Evolutionary conservation across 768 basidiomycete species (phyloP).

Genomic region (Paxillus involutus): DNA sequence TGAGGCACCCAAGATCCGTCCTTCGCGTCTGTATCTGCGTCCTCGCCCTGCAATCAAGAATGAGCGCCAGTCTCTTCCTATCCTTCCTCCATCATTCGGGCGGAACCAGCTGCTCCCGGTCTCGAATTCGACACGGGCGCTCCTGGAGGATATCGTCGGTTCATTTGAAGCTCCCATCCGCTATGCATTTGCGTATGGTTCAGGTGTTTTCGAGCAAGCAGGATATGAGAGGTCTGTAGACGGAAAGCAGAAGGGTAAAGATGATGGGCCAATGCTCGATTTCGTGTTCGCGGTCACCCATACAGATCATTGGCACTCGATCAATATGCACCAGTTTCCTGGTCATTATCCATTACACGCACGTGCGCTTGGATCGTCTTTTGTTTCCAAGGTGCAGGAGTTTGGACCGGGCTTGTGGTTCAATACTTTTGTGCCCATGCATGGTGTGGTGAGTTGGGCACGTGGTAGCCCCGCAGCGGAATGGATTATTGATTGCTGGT

Average conservation of each 20-base stretch:
- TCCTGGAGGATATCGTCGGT: conserved; percentile 77
- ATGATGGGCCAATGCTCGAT: conserved; percentile 79
- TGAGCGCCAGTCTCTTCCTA: conserved; percentile 40
- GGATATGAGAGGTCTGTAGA: conserved; percentile 52
- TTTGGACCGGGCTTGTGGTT: conserved; percentile 92
- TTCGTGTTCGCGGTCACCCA: conserved; percentile 97
- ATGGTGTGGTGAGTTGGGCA: conserved; percentile 68
- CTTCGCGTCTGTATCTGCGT: conserved; percentile 41
- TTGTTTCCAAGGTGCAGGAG: conserved; percentile 78
- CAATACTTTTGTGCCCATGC: conserved; percentile 84
- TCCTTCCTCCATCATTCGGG: conserved; percentile 72
- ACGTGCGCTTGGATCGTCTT: conserved; percentile 78
- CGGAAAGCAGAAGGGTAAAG: conserved; percentile 29
- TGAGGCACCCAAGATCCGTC: conserved; percentile 28
- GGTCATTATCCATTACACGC: conserved; percentile 89
- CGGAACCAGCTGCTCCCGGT: conserved; percentile 81
- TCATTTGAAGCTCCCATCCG: conserved; percentile 89
- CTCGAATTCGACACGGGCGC: conserved; percentile 72
- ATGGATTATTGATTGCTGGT: neutral
- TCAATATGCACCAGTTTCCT: conserved; percentile 92
- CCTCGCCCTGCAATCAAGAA: conserved; percentile 35
- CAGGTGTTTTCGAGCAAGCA: conserved; percentile 92
- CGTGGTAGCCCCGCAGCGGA: neutral
- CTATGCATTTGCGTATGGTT: conserved; percentile 97
- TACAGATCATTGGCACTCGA: conserved; percentile 89